Evolutionary conservation across 768 basidiomycete genomes (phyloP).

Genomic region (Vararia minispora): DNA sequence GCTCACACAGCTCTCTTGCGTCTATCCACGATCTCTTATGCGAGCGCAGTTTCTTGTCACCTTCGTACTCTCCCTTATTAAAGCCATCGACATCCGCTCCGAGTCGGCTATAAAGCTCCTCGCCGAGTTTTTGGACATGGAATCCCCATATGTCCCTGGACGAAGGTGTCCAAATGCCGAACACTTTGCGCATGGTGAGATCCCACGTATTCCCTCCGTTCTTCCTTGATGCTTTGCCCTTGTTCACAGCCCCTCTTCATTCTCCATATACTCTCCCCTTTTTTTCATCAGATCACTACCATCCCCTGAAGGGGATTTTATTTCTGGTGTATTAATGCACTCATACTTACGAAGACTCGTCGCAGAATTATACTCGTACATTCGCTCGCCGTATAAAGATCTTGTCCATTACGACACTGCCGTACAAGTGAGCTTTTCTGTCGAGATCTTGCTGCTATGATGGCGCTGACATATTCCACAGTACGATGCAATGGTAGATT

Average conservation of each 20-base stretch:
- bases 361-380: constrained; percentile 78
- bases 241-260: neutral
- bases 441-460: neutral
- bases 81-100: constrained; percentile 85
- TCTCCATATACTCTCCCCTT: neutral
- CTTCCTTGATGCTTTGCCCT: neutral
- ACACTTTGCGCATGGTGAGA: constrained; percentile 86
- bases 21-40: neutral
- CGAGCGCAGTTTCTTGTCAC: constrained; percentile 71
- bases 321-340: neutral
- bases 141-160: constrained; percentile 43
- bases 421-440: constrained; percentile 48
- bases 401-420: constrained; percentile 70
- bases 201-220: neutral
- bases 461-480: constrained; percentile 1
- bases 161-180: constrained; percentile 64
- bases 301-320: neutral
- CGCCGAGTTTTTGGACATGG: constrained; percentile 83
- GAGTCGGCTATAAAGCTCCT: constrained; percentile 77
- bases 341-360: neutral
- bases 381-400: constrained; percentile 83
- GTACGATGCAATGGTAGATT: no score
- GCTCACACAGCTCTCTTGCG: constrained; percentile 17
- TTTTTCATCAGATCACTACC: neutral
- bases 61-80: constrained; percentile 84